Evolutionary conservation across 805 yeast genomes (phyloP), one percentile per base, ranked within the genome.

Genomic region (Starmerella ratchasimensis): DNA sequence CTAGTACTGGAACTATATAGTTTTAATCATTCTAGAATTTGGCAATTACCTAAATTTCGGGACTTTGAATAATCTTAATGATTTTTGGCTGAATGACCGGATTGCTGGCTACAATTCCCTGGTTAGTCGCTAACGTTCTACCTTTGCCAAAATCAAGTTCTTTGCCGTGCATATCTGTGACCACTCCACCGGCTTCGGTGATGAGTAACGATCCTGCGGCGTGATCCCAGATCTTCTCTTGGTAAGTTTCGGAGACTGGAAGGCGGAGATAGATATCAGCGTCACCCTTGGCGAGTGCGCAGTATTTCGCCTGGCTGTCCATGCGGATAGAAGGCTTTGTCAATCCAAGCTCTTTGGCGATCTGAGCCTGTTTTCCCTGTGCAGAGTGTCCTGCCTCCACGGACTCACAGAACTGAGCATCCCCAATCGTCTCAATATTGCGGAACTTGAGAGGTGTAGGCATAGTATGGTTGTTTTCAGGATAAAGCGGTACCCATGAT

Each of bases 141-240:
- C 99, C 99, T 29, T 66, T 63, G 6, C 94, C 84, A 51, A 90
- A 90, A 53, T 88, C 76, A 40, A 90, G 68, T 18, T 67, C 65
- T 10, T 64, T 64, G 15, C 95, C 94, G 38, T 69, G 59, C 59
- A 88, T 72, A 54, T 90, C 98, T 13, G 88, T 74, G 10, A 90
- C 97, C 34, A 64, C 57, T 5, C 98, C 98, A 30, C 96, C 96
- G 50, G 93, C 80, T 58, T 93, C 98, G 25, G 70, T 67, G 32
- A 93, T 76, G 43, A 90, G 68, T 11, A 88, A 66, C 52, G 80
- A 78, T 3, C 98, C 99, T 2, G 96, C 93, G 15, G 97, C 97
- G 57, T 90, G 99, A 60, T 90, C 99, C 97, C 98, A 90, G 43
- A 90, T 84, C 60, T 90, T 90, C 57, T 90, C 99, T 50, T 81